Base-by-base conservation (phyloP, 352 stramenopile species). In the Globisporangium canariense region DNA sequence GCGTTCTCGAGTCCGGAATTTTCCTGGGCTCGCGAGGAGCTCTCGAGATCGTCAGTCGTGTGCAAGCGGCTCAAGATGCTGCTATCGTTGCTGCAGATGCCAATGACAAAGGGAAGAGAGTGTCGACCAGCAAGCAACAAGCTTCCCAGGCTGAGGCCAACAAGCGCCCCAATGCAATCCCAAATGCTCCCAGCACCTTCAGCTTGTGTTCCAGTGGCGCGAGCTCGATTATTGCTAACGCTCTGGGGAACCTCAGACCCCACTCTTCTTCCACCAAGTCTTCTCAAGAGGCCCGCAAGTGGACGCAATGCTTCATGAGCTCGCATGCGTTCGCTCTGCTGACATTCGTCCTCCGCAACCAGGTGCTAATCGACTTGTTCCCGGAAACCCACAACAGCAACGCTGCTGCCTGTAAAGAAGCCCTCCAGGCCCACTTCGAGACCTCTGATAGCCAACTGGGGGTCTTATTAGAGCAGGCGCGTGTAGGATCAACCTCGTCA, bases 21-120 rank as follows among this genome's bases (percentile, higher is more conserved):
- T 79, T 75, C 28, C 74, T 78, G 18, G 32, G 70, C 22, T 22
- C 34, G 0, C 56, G 55, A 6, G 71, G 66, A 36, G 73, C 69
- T 43, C 22, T 74, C 30, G 65, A 71, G n/a, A 61, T 83, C 45
- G 43, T 57, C 8, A 28, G 41, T 30, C 25, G 66, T 36, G 20
- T 72, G 58, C 22, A 52, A 38, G 28, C 4, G 13, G 3, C 4
- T 22, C 43, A 11, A 22, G 11, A 45, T 0, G 11, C 43, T n/a
- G 38, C 34, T 14, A 20, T 10, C 0, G 16, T 41, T 40, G 0
- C 30, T 3, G 28, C 38, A 6, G 22, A 2, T 54, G 28, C 18
- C 40, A 55, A 3, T 13, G 41, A 1, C 53, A 52, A 34, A 13
- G 22, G n/a, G 32, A 49, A 68, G 3, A 32, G 10, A 41, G 46